Evolutionary conservation across 345 rosid genomes (phyloP).

Genomic region (Ricinus communis): DNA sequence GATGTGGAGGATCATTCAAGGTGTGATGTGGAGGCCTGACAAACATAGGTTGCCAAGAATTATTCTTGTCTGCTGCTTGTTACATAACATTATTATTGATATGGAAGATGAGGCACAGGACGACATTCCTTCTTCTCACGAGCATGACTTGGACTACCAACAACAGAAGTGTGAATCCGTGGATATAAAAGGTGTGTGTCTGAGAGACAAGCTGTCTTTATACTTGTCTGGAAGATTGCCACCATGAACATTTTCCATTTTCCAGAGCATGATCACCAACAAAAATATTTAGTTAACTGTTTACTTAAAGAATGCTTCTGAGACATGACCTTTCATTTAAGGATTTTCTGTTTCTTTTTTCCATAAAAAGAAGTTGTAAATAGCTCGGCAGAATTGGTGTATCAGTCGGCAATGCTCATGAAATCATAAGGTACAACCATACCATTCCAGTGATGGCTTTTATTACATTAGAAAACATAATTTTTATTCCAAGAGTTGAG

Average conservation of each 20-base stretch:
- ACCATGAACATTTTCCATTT: conserved; percentile 20
- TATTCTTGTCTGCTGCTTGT: conserved; percentile 65
- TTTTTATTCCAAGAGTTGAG: no score
- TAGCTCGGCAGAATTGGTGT: conserved; percentile 1
- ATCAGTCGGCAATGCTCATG: neutral
- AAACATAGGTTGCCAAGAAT: conserved; percentile 58
- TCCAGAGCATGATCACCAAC: conserved; percentile 7
- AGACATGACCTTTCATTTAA: conserved; percentile 6
- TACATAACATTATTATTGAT: conserved; percentile 60
- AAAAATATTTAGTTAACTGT: conserved; percentile 1
- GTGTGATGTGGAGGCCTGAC: conserved; percentile 74
- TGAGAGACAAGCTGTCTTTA: conserved; percentile 50
- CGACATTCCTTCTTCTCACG: conserved; percentile 22
- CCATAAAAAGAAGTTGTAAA: neutral
- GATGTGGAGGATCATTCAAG: conserved; percentile 56
- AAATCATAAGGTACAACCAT: neutral
- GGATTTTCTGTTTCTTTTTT: neutral
- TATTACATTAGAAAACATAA: neutral
- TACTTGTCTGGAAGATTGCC: conserved; percentile 36
- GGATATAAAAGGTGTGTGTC: conserved; percentile 36
- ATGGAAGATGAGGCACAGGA: conserved; percentile 47
- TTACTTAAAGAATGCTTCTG: neutral
- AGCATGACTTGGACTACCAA: conserved; percentile 46
- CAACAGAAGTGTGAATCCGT: conserved; percentile 41
- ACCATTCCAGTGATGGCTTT: neutral